These are phyloP conservation scores for Helotiales sp. DNA, from an alignment of 2,329 filamentous ascomycete genomes.

Conservation along the genomic window DNA sequence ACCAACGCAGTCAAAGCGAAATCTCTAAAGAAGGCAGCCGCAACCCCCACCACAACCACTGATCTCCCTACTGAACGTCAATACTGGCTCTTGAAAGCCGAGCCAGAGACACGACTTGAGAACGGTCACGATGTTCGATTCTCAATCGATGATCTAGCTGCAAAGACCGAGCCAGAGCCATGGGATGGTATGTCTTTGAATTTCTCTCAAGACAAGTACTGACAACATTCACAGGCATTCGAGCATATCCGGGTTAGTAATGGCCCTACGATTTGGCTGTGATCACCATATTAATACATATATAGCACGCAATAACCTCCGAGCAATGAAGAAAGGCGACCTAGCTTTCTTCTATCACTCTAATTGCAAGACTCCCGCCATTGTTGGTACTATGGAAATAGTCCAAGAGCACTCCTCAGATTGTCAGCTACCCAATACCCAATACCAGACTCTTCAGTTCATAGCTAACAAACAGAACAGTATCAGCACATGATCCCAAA, in stretches of 20 bases:
- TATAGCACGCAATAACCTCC: conserved; percentile 81
- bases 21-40: conserved; percentile 8
- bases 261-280: background rate
- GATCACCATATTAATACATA: background rate
- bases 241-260: conserved; percentile 46
- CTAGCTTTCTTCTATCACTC: conserved; percentile 97
- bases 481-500: conserved; percentile 64
- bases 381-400: conserved; percentile 87
- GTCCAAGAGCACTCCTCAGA: conserved; percentile 82
- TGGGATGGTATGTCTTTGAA: conserved; percentile 74
- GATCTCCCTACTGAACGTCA: conserved; percentile 34
- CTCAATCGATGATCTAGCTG: conserved; percentile 85
- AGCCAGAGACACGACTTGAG: conserved; percentile 83
- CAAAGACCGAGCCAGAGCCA: conserved; percentile 73
- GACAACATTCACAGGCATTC: conserved; percentile 41
- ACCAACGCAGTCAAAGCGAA: conserved; percentile 5
- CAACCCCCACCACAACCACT: conserved; percentile 2
- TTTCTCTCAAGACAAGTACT: conserved; percentile 4
- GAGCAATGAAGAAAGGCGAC: conserved; percentile 88
- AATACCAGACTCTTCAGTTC: conserved; percentile 3
- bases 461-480: conserved; percentile 14
- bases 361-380: conserved; percentile 85
- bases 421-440: conserved; percentile 55
- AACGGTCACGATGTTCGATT: conserved; percentile 89
- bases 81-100: conserved; percentile 85